Conservation (phyloP, 768 basidiomycete genomes). For the Lactarius hengduanensis region DNA sequence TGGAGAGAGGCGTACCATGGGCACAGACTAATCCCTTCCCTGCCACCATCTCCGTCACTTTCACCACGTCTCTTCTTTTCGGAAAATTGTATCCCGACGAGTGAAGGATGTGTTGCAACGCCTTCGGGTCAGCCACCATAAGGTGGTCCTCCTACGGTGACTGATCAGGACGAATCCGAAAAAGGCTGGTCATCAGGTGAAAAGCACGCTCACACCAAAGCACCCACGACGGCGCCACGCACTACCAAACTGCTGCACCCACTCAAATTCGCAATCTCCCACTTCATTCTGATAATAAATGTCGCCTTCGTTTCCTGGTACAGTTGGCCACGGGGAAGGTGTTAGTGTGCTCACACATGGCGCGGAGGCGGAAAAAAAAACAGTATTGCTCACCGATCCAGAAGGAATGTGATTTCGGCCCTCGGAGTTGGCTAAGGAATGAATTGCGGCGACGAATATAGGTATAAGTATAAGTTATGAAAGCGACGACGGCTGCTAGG, state of each 20-base stretch:
- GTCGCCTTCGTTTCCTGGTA: slow-evolving; percentile 32
- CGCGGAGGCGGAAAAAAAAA: too few species aligned
- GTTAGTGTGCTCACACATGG: background rate
- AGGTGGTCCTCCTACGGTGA: slow-evolving; percentile 9
- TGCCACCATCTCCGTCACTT: slow-evolving; percentile 27
- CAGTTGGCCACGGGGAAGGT: background rate
- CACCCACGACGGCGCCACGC: slow-evolving; percentile 27
- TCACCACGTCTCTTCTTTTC: slow-evolving; percentile 22
- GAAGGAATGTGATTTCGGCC: slow-evolving; percentile 11
- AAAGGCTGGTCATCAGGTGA: background rate
- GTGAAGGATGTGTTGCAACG: slow-evolving; percentile 34
- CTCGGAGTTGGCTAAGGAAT: slow-evolving; percentile 11
- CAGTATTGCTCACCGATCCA: slow-evolving; percentile 15
- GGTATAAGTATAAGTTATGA: background rate
- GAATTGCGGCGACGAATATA: slow-evolving; percentile 5
- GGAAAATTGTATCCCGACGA: slow-evolving; percentile 33
- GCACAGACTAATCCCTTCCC: slow-evolving; percentile 28
- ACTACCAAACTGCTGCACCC: slow-evolving; percentile 20
- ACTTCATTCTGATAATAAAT: slow-evolving; percentile 30
- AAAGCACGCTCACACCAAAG: slow-evolving; percentile 23
- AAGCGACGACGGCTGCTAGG: background rate
- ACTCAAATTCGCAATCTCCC: slow-evolving; percentile 29
- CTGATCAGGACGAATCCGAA: background rate
- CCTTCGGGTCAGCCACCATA: slow-evolving; percentile 23
- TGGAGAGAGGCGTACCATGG: slow-evolving; percentile 21